These are phyloP conservation scores for Plasmopara viticola DNA, from an alignment of 352 stramenopile species.

Conservation along the genomic window DNA sequence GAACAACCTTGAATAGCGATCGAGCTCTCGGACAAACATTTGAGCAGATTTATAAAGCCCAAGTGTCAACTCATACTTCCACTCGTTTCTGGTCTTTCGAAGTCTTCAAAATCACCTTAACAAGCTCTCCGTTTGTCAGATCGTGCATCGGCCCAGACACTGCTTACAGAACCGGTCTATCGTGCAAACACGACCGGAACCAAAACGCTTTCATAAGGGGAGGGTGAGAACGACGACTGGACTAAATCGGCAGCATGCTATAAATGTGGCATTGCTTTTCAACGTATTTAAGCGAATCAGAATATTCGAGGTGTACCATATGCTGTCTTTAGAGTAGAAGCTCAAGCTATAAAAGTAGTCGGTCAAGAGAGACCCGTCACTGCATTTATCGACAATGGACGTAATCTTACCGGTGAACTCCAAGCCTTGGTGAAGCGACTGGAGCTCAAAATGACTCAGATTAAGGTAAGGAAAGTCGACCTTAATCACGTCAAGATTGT, in stretches of 20 bases:
- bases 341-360: background rate
- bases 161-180: no score
- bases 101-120: no score
- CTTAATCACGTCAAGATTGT: background rate
- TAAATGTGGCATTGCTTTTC: background rate
- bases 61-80: no score
- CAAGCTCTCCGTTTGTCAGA: no score
- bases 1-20: no score
- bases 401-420: background rate
- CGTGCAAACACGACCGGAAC: background rate
- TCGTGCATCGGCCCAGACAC: no score
- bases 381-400: background rate
- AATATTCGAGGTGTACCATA: background rate
- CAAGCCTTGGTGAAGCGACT: background rate
- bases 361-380: background rate
- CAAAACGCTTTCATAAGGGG: background rate
- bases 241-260: background rate
- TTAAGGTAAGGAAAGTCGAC: background rate
- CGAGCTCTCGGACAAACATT: no score
- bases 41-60: no score
- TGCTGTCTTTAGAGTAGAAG: no score
- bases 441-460: background rate
- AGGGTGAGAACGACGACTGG: background rate
- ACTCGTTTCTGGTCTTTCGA: no score
- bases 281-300: background rate